Conservation (phyloP, 176 grass and related monocot genomes). For the Pharus latifolius region DNA sequence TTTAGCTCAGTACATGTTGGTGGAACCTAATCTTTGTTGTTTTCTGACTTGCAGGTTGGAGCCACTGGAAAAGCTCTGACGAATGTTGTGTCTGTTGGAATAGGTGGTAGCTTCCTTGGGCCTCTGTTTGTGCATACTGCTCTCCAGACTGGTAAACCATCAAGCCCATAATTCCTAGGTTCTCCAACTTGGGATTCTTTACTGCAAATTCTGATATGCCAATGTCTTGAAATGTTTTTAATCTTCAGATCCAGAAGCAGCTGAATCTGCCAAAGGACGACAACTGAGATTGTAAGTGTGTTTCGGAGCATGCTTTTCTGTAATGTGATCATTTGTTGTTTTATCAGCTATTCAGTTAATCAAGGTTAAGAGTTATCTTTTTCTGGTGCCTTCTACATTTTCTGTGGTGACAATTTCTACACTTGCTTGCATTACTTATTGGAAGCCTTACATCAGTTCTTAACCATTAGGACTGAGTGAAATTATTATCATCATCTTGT, state of each 20-base stretch:
- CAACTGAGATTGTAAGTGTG: slow-evolving; percentile 92
- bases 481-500: too few relatives aligned
- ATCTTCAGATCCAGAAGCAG: slow-evolving; percentile 79
- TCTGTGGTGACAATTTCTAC: neutral
- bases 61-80: slow-evolving; percentile 78
- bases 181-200: neutral
- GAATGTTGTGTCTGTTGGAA: slow-evolving; percentile 82
- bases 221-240: neutral
- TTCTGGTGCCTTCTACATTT: too few relatives aligned
- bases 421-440: neutral
- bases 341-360: neutral
- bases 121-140: slow-evolving; percentile 86
- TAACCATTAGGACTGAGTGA: too few relatives aligned
- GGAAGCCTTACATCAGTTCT: neutral
- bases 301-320: neutral
- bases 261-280: slow-evolving; percentile 65
- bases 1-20: neutral
- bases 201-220: neutral
- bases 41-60: slow-evolving; percentile 53
- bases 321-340: neutral
- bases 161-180: neutral
- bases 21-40: neutral
- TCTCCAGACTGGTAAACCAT: slow-evolving; percentile 66
- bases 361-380: too few relatives aligned
- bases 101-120: slow-evolving; percentile 94